Percentiles rank a stretch among this genome's conserved stretches.
These are phyloP conservation scores for Camelina laxa DNA, from an alignment of 345 rosid genomes.

Conservation along the genomic window DNA sequence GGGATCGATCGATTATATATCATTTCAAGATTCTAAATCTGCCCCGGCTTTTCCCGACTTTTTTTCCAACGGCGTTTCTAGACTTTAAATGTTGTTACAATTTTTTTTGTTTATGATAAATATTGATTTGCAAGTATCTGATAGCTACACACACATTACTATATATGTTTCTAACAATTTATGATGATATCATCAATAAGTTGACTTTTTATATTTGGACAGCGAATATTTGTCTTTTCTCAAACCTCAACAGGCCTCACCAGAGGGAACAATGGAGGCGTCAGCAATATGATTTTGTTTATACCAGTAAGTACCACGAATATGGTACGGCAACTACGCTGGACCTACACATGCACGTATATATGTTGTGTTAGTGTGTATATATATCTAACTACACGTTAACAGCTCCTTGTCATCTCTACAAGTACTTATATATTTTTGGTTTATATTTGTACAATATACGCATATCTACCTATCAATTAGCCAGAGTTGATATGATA, in stretches of 20 bases:
- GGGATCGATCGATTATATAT: background rate
- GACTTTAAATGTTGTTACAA: constrained; percentile 29
- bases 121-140: constrained; percentile 16
- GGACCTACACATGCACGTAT: constrained; percentile 22
- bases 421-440: background rate
- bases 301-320: constrained; percentile 18
- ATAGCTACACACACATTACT: constrained; percentile 19
- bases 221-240: constrained; percentile 36
- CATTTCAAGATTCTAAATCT: constrained; percentile 28
- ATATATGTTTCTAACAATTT: background rate
- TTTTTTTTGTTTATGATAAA: background rate
- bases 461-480: constrained; percentile 25
- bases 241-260: constrained; percentile 30
- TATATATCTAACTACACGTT: too few relatives aligned
- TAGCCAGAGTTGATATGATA: background rate
- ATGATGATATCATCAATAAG: constrained; percentile 35
- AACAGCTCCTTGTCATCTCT: too few relatives aligned
- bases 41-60: constrained; percentile 39
- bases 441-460: background rate
- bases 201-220: constrained; percentile 29
- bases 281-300: constrained; percentile 12
- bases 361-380: too few relatives aligned
- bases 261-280: constrained; percentile 17
- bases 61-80: constrained; percentile 26
- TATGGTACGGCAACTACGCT: constrained; percentile 16